Evolutionary conservation across 2,329 filamentous ascomycete species (phyloP).

Genomic region (Alternaria triticina): DNA sequence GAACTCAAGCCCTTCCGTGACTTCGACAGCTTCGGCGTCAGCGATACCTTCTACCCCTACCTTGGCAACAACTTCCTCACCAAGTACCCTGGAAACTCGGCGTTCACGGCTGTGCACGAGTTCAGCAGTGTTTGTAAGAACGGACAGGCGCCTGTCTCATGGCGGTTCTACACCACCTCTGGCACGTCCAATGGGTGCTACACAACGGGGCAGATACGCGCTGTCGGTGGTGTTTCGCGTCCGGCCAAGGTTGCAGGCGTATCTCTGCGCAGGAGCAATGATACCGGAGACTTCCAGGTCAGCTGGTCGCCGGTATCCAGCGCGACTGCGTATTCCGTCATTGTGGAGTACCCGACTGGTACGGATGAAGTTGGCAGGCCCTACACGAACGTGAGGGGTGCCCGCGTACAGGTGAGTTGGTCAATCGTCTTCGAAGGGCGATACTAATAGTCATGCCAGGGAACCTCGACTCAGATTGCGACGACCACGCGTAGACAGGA

Average conservation of each 20-base stretch:
- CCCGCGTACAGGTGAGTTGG: conserved; percentile 5
- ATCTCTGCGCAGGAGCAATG: background rate
- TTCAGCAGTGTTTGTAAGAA: conserved; percentile 11
- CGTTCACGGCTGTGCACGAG: conserved; percentile 15
- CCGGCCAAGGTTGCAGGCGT: conserved; percentile 3
- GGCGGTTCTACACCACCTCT: conserved; percentile 6
- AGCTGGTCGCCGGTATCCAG: conserved; percentile 7
- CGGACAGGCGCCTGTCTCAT: conserved; percentile 10
- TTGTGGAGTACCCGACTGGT: conserved; percentile 13
- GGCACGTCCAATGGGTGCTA: background rate
- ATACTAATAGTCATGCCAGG: background rate
- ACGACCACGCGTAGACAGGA: conserved; percentile 2
- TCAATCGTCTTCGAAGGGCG: background rate
- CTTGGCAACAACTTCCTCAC: conserved; percentile 13
- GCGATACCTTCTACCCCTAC: conserved; percentile 10
- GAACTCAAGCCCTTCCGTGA: conserved; percentile 5
- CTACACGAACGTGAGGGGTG: conserved; percentile 11
- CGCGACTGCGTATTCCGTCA: conserved; percentile 12
- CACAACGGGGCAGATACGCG: conserved; percentile 1
- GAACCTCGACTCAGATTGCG: background rate
- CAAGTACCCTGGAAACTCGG: conserved; percentile 3
- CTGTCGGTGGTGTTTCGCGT: background rate
- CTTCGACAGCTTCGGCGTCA: conserved; percentile 4
- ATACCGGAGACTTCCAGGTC: conserved; percentile 8
- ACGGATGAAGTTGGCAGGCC: conserved; percentile 10